Evolutionary conservation across 371 early-diverging fungal species (phyloP), one percentile per base, ranked within the genome.

Genomic region (Nosema muscidifuracis): DNA sequence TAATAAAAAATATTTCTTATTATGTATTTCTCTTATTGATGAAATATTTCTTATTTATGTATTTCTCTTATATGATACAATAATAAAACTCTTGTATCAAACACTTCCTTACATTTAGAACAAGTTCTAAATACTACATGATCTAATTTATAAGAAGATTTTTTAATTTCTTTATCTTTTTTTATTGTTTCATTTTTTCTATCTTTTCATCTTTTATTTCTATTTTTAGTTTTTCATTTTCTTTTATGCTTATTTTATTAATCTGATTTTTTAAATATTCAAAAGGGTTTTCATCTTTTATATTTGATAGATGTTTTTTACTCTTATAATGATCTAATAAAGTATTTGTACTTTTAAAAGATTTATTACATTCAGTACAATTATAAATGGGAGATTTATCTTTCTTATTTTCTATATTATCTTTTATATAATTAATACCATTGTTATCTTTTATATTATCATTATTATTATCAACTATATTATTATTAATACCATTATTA

Each of bases 51-150:
- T 16, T 24, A 9, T 30, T 62, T 38, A 42, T 67, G 67, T 3
- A 18, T 56, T 4, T 16, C 28, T 67, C 44, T 67, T 26, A 67
- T 28, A 55, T 67, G 67, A 36, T 33, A 31, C 3, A 67, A 42
- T 22, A 67, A 33, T 30, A 42, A 26, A 22, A 31, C 24, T n/a
- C 67, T 55, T 12, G 57, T 40, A 40, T 30, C 20, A 18, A 67
- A 57, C n/a, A 57, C 56, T 24, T 12, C 16, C 33, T 42, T 67
- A 36, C 67, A 67, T 15, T 57, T n/a, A 31, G 26, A 16, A 55
- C 67, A 67, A 57, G 67, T 67, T 55, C 67, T 55, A 44, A 67
- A 67, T 10, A 57, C 56, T 18, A 55, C n/a, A 26, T 55, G 56
- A 10, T 67, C 67, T 26, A 16, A 31, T 43, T 40, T 67, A n/a